phyloP scores from a whole-genome alignment of 306 rosid species.

The Lithocarpus polystachyus region DNA sequence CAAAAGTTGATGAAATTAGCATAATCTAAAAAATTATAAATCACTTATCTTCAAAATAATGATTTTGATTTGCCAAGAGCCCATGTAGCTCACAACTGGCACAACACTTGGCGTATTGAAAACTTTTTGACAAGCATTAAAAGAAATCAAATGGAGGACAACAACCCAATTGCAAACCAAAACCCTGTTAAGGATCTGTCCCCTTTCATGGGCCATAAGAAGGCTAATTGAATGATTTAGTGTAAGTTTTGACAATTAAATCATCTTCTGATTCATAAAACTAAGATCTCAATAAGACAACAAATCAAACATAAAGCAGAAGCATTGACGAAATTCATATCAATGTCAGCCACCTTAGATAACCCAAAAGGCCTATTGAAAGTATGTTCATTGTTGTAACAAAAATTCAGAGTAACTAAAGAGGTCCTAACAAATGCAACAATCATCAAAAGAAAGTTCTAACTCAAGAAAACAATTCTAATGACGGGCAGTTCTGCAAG shows the following conservation, averaged over 20 bases:
- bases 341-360: not conserved
- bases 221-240: too few relatives aligned
- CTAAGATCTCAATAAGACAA: not conserved
- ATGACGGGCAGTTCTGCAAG: slow-evolving; percentile 31
- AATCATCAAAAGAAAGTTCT: not conserved
- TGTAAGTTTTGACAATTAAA: too few relatives aligned
- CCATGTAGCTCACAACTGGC: too few relatives aligned
- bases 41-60: too few relatives aligned
- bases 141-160: not conserved
- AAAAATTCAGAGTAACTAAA: not conserved
- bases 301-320: not conserved
- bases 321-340: not conserved
- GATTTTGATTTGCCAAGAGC: too few relatives aligned
- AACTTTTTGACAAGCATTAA: too few relatives aligned
- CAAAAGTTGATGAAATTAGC: too few relatives aligned
- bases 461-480: slow-evolving; percentile 92
- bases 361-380: not conserved
- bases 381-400: not conserved
- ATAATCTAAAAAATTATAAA: too few relatives aligned
- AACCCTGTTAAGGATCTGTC: not conserved
- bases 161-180: not conserved
- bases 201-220: too few relatives aligned
- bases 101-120: too few relatives aligned
- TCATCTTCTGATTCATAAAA: too few relatives aligned
- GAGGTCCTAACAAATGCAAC: not conserved